Conservation (phyloP, 139 green algal genomes). For the Chlorella sp. region DNA sequence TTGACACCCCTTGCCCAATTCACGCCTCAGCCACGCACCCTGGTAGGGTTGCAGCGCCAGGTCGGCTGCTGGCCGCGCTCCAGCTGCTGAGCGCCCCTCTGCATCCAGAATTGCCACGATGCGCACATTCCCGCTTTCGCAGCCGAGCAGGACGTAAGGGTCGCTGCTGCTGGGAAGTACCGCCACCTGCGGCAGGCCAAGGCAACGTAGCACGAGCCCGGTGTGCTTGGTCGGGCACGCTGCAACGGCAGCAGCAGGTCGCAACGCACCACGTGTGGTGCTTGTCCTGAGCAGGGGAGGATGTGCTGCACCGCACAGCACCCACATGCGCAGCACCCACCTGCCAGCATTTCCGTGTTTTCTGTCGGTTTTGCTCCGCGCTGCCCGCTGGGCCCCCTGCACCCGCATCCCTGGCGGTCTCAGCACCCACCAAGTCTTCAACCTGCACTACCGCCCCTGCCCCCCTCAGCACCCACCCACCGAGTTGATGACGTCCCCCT, state of each 20-base stretch:
- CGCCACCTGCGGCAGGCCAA: neutral
- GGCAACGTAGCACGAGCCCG: no score
- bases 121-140: conserved; percentile 49
- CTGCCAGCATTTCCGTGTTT: neutral
- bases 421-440: no score
- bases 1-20: neutral
- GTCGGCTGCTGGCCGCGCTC: neutral
- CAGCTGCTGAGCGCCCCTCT: conserved; percentile 11
- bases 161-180: conserved; percentile 26
- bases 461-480: conserved; percentile 22
- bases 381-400: no score
- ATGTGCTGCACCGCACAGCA: neutral
- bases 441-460: no score
- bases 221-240: no score
- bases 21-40: neutral
- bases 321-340: neutral
- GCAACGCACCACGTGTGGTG: no score
- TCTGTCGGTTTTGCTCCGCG: no score
- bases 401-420: no score
- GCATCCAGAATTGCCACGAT: conserved; percentile 47
- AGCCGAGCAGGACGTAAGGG: conserved; percentile 60
- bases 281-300: no score
- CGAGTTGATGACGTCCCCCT: conserved; percentile 40
- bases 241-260: no score
- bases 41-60: conserved; percentile 55